Evolutionary conservation across 768 basidiomycete genomes (phyloP).

Genomic region (Phylloporus rhodoxanthus): DNA sequence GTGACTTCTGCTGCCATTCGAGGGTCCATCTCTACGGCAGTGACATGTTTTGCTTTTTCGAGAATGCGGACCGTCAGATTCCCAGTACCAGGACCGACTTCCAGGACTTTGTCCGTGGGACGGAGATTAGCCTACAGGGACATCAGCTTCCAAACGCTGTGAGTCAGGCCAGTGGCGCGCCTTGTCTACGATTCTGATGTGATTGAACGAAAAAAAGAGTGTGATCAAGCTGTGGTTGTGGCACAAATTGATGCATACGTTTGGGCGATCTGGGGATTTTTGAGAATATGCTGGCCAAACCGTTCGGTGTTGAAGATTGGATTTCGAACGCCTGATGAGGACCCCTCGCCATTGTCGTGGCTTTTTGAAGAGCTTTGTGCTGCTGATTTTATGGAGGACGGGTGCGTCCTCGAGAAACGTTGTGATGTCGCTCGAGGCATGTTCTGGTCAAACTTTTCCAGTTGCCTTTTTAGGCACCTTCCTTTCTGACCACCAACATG

Average conservation of each 20-base stretch:
- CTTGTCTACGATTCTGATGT: constrained; percentile 56
- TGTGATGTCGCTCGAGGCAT: constrained; percentile 82
- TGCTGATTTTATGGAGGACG: constrained; percentile 47
- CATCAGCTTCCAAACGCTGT: constrained; percentile 1
- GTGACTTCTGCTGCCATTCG: constrained; percentile 97
- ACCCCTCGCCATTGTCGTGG: constrained; percentile 36
- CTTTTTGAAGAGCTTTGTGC: constrained; percentile 30
- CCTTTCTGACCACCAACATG: constrained; percentile 36
- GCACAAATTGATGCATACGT: constrained; percentile 49
- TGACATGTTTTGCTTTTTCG: constrained; percentile 87
- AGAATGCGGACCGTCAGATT: constrained; percentile 92
- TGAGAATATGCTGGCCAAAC: constrained; percentile 97
- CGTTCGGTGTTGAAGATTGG: constrained; percentile 92
- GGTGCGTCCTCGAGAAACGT: constrained; percentile 65
- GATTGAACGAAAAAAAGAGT: background rate
- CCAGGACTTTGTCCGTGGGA: constrained; percentile 92
- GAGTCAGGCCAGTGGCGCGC: constrained; percentile 22
- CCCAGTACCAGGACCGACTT: constrained; percentile 97
- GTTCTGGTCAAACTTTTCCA: background rate
- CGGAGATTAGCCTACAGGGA: constrained; percentile 72
- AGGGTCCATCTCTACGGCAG: constrained; percentile 96
- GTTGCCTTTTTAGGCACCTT: constrained; percentile 15
- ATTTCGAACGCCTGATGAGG: constrained; percentile 52
- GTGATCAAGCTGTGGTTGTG: constrained; percentile 10
- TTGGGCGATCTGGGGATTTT: constrained; percentile 88